Base-by-base conservation (phyloP, 225 moss, liverwort and hornwort genomes). In the Marchantia polymorpha region DNA sequence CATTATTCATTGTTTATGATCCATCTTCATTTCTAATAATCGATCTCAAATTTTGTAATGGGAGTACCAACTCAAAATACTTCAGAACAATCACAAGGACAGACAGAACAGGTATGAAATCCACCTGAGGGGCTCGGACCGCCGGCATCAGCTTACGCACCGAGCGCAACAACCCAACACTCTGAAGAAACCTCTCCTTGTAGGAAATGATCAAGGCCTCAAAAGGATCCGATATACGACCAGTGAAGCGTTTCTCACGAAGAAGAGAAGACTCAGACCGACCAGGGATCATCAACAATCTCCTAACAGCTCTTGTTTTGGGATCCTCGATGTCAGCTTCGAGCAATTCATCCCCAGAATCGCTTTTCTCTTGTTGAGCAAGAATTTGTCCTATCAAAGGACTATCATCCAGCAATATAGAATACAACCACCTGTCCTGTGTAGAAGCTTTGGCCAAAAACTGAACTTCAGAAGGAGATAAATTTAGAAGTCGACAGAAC, bases 91-190 rank as follows among this genome's bases (percentile, higher is more conserved):
- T 63, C 14, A 13, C 29, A 26, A 68, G 15, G 15, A 68, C 16
- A 68, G 17, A 23, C 20, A 72, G 47, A 8, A 20, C 27, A 17
- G 11, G 39, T 39, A 39, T 39, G 64, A 10, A 19, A 65, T 25
- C 10, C 39, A 95, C 95, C 91, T 95, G 93, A 77, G 95, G 95
- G 46, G 95, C 95, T 83, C 90, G 90, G n/a, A 93, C 93, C 75
- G 92, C 83, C 73, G 92, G 95, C 84, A 95, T 92, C 61, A 89
- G 91, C 74, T 87, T 84, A 50, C 89, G 86, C 65, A 95, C 93
- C 65, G 95, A 89, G 75, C 95, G 88, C 83, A 95, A 83, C 68
- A 95, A 84, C 8, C 90, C 91, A 51, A 84, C 80, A 53, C 58
- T 90, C 20, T 84, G 70, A 29, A 95, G 89, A 54, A 93, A 82